Percentiles rank a stretch among this genome's conserved stretches.
phyloP scores from a whole-genome alignment of 352 stramenopile species.

The Thalassiosira oceanica region DNA sequence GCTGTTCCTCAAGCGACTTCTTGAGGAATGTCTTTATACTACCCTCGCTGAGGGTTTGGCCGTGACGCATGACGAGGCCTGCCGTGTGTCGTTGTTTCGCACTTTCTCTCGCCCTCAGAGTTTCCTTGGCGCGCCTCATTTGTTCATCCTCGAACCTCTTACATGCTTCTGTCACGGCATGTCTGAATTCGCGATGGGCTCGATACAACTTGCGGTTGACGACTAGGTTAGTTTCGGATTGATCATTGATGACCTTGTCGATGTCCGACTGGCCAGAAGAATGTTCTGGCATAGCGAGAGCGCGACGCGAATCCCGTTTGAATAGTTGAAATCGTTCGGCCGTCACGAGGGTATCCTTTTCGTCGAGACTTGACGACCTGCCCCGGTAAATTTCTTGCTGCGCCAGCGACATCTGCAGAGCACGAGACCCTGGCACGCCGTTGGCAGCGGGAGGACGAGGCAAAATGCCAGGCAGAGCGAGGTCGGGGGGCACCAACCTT shows the following conservation, averaged over 20 bases:
- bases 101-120: slow-evolving; percentile 41
- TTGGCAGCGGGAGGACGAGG: too few relatives aligned
- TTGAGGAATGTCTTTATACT: slow-evolving; percentile 57
- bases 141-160: slow-evolving; percentile 68
- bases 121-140: slow-evolving; percentile 38
- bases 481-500: too few relatives aligned
- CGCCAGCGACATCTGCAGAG: too few relatives aligned
- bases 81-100: slow-evolving; percentile 21
- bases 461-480: too few relatives aligned
- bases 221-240: slow-evolving; percentile 46
- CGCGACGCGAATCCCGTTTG: slow-evolving; percentile 14
- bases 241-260: slow-evolving; percentile 32
- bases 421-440: too few relatives aligned
- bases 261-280: slow-evolving; percentile 27
- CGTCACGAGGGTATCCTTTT: too few relatives aligned
- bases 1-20: slow-evolving; percentile 35
- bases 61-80: slow-evolving; percentile 59
- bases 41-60: slow-evolving; percentile 42
- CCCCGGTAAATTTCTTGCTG: too few relatives aligned
- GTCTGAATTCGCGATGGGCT: slow-evolving; percentile 59
- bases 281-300: slow-evolving; percentile 60
- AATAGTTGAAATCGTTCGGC: too few relatives aligned
- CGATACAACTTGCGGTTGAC: slow-evolving; percentile 59
- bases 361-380: too few relatives aligned
- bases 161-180: slow-evolving; percentile 60